Base-by-base conservation (phyloP, 495 filamentous ascomycete species). In the Penicillium ochrochloron region DNA sequence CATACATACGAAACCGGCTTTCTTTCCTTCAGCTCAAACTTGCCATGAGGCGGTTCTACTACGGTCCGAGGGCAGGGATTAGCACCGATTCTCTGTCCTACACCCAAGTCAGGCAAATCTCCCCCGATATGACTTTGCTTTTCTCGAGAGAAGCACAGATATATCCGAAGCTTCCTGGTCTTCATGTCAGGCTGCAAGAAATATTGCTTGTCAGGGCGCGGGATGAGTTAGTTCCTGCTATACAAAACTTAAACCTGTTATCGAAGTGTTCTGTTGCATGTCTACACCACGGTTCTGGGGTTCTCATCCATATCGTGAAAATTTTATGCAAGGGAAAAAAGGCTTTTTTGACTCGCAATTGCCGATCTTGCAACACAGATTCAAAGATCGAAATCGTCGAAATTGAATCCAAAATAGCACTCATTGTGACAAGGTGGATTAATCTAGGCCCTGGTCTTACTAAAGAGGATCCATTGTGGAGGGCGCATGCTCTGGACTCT, bases 11-110 rank as follows among this genome's bases (percentile, higher is more conserved):
- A 27, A 27, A 27, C 25, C 25, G 25, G n/a, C 41, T 63, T 58
- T 52, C 61, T 19, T 63, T 63, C 25, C 54, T 63, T n/a, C 42
- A 63, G 14, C 11, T 59, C 25, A 58, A 51, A 21, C 60, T 66
- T 14, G 60, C 56, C 9, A 63, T 66, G 60, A 59, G 55, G 29
- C 53, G 60, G 27, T 59, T 57, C 15, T 51, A 59, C 29, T 66
- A 59, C 21, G 59, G 64, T 19, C 55, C 60, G 34, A 15, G 12
- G 15, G 33, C 29, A 56, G 57, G 63, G n/a, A 61, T 65, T 7
- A 61, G 50, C 25, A 57, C 63, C n/a, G 52, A 57, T 48, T 65
- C 57, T 19, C 41, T 65, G 35, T 35, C 41, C 2, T 51, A 51
- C 56, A 60, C 50, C 19, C 48, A 64, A 56, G 57, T 61, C 21